Percentiles rank a stretch among this genome's conserved stretches.
phyloP scores from a whole-genome alignment of 2,329 filamentous ascomycete genomes.

The Talaromyces amestolkiae region DNA sequence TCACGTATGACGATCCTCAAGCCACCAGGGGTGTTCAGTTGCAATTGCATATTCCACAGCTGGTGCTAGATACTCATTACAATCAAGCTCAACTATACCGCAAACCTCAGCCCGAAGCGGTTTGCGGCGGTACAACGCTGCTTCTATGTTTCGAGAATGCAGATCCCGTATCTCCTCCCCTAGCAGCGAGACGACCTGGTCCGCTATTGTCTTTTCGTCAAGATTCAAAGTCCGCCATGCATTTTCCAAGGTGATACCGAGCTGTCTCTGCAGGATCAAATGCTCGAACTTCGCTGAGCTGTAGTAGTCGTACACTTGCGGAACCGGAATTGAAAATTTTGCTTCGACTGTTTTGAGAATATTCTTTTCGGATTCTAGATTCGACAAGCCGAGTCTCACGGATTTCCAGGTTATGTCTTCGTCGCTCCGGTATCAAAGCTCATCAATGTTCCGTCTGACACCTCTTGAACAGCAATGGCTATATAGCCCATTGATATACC shows the following conservation, averaged over 20 bases:
- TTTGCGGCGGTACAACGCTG: neutral
- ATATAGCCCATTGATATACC: no score
- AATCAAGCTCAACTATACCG: neutral
- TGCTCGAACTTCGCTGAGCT: constrained; percentile 1
- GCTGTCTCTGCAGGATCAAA: neutral
- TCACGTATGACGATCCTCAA: neutral
- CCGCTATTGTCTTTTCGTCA: neutral
- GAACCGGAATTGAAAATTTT: neutral
- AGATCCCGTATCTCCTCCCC: neutral
- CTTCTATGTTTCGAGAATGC: neutral
- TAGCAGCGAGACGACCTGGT: neutral
- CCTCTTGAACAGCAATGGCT: neutral
- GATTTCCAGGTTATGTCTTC: neutral
- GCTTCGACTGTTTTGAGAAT: neutral
- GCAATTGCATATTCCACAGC: neutral
- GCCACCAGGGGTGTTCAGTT: neutral
- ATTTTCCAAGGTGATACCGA: neutral
- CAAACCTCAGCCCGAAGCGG: constrained; percentile 4
- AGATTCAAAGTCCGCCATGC: neutral
- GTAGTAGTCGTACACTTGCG: constrained; percentile 3
- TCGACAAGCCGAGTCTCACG: neutral
- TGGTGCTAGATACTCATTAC: neutral
- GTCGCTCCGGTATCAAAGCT: neutral
- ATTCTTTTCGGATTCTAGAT: constrained; percentile 2
- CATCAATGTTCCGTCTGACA: no score